Percentiles rank a stretch among this genome's conserved stretches.
Evolutionary conservation across 83 land plant genomes (phyloP).

Genomic region (Diphasiastrum complanatum): DNA sequence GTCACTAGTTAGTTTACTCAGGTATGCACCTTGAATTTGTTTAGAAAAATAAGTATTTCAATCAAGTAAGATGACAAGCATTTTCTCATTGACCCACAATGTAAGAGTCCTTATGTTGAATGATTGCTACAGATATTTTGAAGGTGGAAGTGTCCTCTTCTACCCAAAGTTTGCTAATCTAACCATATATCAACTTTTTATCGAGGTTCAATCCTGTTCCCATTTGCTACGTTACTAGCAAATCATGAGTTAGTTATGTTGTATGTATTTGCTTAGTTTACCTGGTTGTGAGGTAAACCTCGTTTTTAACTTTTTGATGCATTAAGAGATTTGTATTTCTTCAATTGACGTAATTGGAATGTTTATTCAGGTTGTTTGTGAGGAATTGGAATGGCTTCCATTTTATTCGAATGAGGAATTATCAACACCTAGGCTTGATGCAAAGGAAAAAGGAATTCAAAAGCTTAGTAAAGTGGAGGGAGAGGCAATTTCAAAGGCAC

Average conservation of each 20-base stretch:
- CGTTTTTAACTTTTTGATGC: neutral
- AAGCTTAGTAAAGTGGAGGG: constrained; percentile 28
- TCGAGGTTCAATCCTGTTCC: constrained; percentile 59
- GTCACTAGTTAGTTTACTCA: constrained; percentile 61
- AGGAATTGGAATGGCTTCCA: constrained; percentile 95
- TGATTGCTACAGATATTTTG: constrained; percentile 57
- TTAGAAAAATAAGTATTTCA: too few species aligned
- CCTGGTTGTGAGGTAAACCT: neutral
- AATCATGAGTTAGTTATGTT: neutral
- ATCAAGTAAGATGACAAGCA: too few species aligned
- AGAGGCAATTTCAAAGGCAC: constrained; percentile 42
- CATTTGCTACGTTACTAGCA: neutral
- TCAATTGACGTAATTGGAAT: neutral
- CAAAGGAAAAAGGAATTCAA: constrained; percentile 27
- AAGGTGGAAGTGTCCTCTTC: constrained; percentile 81
- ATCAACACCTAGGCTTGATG: constrained; percentile 31
- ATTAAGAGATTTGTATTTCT: neutral
- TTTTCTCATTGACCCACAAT: neutral
- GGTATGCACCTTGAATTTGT: constrained; percentile 32
- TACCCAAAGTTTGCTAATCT: constrained; percentile 88
- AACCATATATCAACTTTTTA: constrained; percentile 85
- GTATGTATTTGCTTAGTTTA: neutral
- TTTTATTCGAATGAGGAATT: constrained; percentile 42
- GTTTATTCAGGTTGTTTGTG: constrained; percentile 71
- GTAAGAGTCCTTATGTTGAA: neutral